phyloP scores from a whole-genome alignment of 495 filamentous ascomycete species.

The Penicillium diatomitis region DNA sequence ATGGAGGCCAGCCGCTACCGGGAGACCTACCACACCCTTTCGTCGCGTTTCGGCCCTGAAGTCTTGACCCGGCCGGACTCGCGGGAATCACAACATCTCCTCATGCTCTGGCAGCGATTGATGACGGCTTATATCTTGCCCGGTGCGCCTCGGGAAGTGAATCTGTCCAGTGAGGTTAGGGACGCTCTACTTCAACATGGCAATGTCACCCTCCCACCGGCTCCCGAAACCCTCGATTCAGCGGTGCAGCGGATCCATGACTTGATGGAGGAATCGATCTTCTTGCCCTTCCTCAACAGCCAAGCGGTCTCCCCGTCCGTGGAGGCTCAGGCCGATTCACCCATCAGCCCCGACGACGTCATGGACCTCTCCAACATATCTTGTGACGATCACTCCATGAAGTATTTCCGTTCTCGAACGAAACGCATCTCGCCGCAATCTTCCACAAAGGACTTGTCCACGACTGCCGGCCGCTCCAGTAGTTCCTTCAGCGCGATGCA shows the following conservation, averaged over 20 bases:
- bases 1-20: slow-evolving; percentile 90
- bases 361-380: slow-evolving; percentile 24
- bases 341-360: slow-evolving; percentile 24
- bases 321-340: slow-evolving; percentile 19
- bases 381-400: slow-evolving; percentile 25
- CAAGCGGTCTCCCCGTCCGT: slow-evolving; percentile 26
- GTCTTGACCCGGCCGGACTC: slow-evolving; percentile 34
- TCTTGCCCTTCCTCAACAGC: slow-evolving; percentile 37
- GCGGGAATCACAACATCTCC: slow-evolving; percentile 60
- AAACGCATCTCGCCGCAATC: slow-evolving; percentile 37
- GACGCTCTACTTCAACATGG: slow-evolving; percentile 65
- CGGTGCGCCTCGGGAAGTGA: slow-evolving; percentile 82
- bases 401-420: slow-evolving; percentile 24
- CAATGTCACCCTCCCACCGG: slow-evolving; percentile 54
- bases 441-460: slow-evolving; percentile 31
- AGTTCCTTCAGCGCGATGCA: slow-evolving; percentile 27
- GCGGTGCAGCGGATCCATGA: slow-evolving; percentile 90
- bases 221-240: slow-evolving; percentile 69
- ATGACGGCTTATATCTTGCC: slow-evolving; percentile 44
- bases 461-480: slow-evolving; percentile 20
- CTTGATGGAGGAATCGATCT: slow-evolving; percentile 92
- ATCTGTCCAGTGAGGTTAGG: slow-evolving; percentile 78
- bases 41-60: slow-evolving; percentile 31
- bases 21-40: slow-evolving; percentile 56
- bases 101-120: slow-evolving; percentile 60